A percentile compares a stretch with the other conserved stretches of the same genome.
Evolutionary conservation across 192 early-diverging fungal genomes (phyloP).

Genomic region (Backusella tarrabulga): DNA sequence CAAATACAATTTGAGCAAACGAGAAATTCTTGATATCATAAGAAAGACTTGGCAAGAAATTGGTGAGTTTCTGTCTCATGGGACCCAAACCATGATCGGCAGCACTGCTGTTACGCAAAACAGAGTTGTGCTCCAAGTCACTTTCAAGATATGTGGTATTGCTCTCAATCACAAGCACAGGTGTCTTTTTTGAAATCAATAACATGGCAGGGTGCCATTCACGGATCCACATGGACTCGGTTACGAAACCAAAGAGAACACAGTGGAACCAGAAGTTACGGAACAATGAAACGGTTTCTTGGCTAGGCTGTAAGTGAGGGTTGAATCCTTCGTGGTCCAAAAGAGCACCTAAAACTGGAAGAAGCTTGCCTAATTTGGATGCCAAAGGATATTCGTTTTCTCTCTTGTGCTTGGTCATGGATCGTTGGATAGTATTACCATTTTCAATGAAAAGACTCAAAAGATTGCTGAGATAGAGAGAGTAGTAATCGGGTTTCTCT

Average conservation of each 20-base stretch:
- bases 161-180: constrained; percentile 72
- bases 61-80: constrained; percentile 54
- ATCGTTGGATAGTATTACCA: constrained; percentile 53
- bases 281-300: constrained; percentile 70
- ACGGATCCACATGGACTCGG: constrained; percentile 69
- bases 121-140: constrained; percentile 85
- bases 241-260: constrained; percentile 73
- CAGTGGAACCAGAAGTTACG: constrained; percentile 92
- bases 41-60: constrained; percentile 54
- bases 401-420: constrained; percentile 40
- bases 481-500: constrained; percentile 55
- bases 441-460: constrained; percentile 61
- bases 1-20: constrained; percentile 75
- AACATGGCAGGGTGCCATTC: constrained; percentile 72
- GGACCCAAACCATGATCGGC: constrained; percentile 50
- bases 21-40: constrained; percentile 59
- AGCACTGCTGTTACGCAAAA: constrained; percentile 58
- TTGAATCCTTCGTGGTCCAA: constrained; percentile 59
- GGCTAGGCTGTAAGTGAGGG: constrained; percentile 51
- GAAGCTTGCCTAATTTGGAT: constrained; percentile 53
- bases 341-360: constrained; percentile 61
- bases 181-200: constrained; percentile 81
- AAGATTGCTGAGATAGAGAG: constrained; percentile 48
- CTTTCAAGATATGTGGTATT: constrained; percentile 78
- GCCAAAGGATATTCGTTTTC: constrained; percentile 42